Percentiles rank a stretch among this genome's conserved stretches.
phyloP scores from a whole-genome alignment of 2,329 filamentous ascomycete genomes.

The Trichoderma sp. region DNA sequence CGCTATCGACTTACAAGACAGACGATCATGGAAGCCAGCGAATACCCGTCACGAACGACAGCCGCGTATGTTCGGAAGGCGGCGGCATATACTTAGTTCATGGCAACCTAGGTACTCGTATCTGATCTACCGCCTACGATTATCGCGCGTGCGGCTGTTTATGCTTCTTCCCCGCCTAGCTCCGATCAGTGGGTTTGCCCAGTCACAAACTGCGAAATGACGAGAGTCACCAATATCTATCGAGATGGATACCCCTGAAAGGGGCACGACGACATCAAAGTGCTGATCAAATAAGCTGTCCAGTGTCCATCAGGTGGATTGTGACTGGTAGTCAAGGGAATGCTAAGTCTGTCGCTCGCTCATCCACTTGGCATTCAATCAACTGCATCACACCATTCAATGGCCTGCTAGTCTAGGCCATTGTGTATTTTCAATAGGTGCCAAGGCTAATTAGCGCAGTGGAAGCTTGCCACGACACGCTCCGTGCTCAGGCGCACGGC shows the following conservation, averaged over 20 bases:
- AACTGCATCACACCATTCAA: constrained; percentile 14
- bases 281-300: background rate
- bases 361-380: background rate
- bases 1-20: background rate
- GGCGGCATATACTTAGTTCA: background rate
- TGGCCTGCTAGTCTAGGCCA: constrained; percentile 11
- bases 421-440: constrained; percentile 14
- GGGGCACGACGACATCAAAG: background rate
- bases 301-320: background rate
- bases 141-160: background rate
- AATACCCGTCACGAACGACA: background rate
- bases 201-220: background rate
- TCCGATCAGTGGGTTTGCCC: background rate
- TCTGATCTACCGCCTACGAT: background rate
- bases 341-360: background rate
- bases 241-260: background rate
- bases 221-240: background rate
- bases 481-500: constrained; percentile 6
- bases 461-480: constrained; percentile 12
- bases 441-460: constrained; percentile 9
- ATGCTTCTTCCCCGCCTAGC: background rate
- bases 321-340: background rate
- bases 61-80: background rate
- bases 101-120: background rate
- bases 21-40: background rate